These are phyloP conservation scores for Pachysandra terminalis DNA, from an alignment of 164 flowering plant species.

Conservation along the genomic window DNA sequence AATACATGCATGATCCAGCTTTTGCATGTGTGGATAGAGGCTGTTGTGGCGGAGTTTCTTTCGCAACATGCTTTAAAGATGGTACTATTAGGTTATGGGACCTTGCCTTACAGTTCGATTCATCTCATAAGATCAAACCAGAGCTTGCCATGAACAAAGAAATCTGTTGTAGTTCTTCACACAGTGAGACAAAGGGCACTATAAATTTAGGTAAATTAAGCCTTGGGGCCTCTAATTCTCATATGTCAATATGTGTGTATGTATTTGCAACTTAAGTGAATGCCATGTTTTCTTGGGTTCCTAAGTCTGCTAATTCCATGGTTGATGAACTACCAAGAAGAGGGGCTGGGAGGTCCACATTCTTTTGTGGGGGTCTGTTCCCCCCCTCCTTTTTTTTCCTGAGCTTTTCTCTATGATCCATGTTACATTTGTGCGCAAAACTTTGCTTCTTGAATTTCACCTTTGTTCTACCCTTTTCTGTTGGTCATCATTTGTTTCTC, in stretches of 20 bases:
- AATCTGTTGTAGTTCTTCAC: constrained; percentile 7
- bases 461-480: not conserved
- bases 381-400: too few species aligned
- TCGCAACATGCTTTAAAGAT: constrained; percentile 81
- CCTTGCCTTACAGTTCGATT: constrained; percentile 32
- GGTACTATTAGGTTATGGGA: constrained; percentile 79
- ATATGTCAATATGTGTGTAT: not conserved
- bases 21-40: constrained; percentile 65
- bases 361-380: too few species aligned
- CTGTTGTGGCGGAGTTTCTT: constrained; percentile 63
- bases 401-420: too few species aligned
- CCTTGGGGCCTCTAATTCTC: not conserved
- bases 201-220: constrained; percentile 39
- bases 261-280: not conserved
- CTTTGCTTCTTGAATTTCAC: not conserved
- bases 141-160: constrained; percentile 10
- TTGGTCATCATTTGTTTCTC: not conserved
- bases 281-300: too few species aligned
- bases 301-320: too few species aligned
- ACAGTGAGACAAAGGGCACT: constrained; percentile 20
- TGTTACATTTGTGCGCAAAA: too few species aligned
- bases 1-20: constrained; percentile 56
- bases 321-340: too few species aligned
- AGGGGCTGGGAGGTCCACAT: too few species aligned
- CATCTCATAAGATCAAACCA: constrained; percentile 14